Conservation (phyloP, 2,329 filamentous ascomycete genomes). For the Spiromastix sp. region DNA sequence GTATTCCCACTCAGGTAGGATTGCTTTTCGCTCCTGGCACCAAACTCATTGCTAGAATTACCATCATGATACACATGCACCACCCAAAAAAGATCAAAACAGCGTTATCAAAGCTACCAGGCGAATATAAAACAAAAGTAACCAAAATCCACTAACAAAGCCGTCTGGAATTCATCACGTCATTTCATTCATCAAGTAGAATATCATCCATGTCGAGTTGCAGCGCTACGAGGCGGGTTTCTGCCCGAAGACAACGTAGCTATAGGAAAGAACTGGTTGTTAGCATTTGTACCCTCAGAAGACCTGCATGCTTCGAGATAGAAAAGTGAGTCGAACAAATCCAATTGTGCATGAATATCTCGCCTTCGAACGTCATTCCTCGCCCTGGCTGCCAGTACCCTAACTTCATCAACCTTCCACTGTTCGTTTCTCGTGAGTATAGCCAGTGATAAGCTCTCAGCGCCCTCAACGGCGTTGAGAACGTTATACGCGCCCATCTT, state of each 20-base stretch:
- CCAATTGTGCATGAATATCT: conserved; percentile 20
- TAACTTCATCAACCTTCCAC: conserved; percentile 19
- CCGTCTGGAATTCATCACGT: too few species aligned
- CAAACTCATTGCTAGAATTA: too few species aligned
- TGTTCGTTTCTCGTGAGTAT: conserved; percentile 15
- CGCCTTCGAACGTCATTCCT: conserved; percentile 21
- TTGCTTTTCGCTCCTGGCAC: too few species aligned
- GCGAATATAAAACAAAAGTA: too few species aligned
- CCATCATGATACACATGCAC: too few species aligned
- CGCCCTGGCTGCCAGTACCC: conserved; percentile 20
- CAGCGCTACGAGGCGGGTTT: too few species aligned
- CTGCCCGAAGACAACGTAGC: conserved; percentile 9
- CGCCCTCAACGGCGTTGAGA: conserved; percentile 15
- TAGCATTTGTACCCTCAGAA: background rate
- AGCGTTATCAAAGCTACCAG: too few species aligned
- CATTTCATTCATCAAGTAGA: too few species aligned
- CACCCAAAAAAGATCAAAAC: too few species aligned
- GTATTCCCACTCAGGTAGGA: too few species aligned
- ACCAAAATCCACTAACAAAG: too few species aligned
- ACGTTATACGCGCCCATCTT: conserved; percentile 16
- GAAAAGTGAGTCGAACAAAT: conserved; percentile 10
- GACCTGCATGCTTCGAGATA: background rate
- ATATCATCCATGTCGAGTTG: too few species aligned
- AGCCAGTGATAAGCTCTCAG: conserved; percentile 19
- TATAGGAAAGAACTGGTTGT: background rate